Percentiles rank a stretch among this genome's conserved stretches.
These are phyloP conservation scores for Curvularia hawaiiensis DNA, from an alignment of 2,329 filamentous ascomycete genomes.

Conservation along the genomic window DNA sequence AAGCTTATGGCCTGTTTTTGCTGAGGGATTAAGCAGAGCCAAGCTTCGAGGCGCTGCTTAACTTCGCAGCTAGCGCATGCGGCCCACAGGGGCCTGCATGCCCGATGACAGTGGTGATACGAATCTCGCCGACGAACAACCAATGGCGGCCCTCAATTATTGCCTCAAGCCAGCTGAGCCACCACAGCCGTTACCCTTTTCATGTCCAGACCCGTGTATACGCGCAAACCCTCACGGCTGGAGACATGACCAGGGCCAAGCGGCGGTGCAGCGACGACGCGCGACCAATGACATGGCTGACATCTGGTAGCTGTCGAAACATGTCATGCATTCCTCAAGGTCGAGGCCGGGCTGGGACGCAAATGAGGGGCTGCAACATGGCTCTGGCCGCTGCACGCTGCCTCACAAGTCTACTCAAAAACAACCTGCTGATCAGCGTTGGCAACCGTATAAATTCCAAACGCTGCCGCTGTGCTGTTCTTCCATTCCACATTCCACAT, in stretches of 20 bases:
- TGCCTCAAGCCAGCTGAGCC: constrained; percentile 18
- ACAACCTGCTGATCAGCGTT: neutral
- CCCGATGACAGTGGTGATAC: constrained; percentile 15
- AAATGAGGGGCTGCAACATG: neutral
- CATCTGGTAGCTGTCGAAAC: constrained; percentile 9
- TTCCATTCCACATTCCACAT: neutral
- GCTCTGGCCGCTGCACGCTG: neutral
- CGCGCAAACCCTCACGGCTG: constrained; percentile 1
- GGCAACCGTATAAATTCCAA: constrained; percentile 12
- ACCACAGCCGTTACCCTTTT: constrained; percentile 6
- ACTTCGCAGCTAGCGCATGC: constrained; percentile 18
- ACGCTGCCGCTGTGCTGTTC: neutral
- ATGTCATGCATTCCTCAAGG: constrained; percentile 16
- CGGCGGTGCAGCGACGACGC: constrained; percentile 22
- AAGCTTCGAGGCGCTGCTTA: constrained; percentile 34
- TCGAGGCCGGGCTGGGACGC: constrained; percentile 7
- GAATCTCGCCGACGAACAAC: neutral
- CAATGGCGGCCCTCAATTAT: constrained; percentile 8
- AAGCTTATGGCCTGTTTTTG: constrained; percentile 32
- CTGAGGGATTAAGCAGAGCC: constrained; percentile 33
- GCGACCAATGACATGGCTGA: constrained; percentile 19
- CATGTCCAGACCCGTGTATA: constrained; percentile 9
- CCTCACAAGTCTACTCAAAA: neutral
- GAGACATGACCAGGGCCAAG: constrained; percentile 7
- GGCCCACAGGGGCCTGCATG: constrained; percentile 14